These are phyloP conservation scores for Aspergillus novofumigatus DNA, from an alignment of 2,329 filamentous ascomycete species.

Conservation along the genomic window DNA sequence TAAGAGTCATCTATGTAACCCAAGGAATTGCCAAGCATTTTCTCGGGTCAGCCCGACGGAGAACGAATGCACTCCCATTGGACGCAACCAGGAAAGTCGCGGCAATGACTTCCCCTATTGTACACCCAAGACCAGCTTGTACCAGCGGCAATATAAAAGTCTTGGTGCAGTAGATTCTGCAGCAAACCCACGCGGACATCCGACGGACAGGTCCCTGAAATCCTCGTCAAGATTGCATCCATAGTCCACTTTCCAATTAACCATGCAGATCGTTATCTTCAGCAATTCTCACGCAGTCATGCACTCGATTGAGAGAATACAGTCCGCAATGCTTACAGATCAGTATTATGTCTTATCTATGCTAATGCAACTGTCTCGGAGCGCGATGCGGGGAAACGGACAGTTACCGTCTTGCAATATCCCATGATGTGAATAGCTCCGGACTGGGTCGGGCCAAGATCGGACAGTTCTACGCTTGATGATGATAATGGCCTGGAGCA, in stretches of 20 bases:
- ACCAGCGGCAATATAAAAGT: constrained; percentile 2
- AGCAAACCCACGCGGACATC: background rate
- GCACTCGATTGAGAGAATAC: background rate
- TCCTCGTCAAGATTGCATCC: background rate
- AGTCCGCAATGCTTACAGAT: background rate
- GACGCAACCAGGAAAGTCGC: background rate
- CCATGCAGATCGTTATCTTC: background rate
- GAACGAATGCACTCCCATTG: background rate
- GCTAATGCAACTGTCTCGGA: background rate
- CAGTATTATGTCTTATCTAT: background rate
- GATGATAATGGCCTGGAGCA: background rate
- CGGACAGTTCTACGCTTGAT: background rate
- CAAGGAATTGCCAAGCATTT: constrained; percentile 8
- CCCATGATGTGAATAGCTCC: background rate
- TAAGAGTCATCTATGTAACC: constrained; percentile 6
- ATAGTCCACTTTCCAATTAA: background rate
- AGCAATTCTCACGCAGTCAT: background rate
- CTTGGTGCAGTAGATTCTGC: background rate
- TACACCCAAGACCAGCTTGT: background rate
- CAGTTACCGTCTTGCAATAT: background rate
- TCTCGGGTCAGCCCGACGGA: background rate
- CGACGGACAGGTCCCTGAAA: background rate
- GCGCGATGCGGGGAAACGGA: background rate
- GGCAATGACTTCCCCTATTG: background rate
- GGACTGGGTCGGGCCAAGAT: background rate